Evolutionary conservation across 768 basidiomycete genomes (phyloP), one percentile per base, ranked within the genome.

Genomic region (Leccinum imitatum): DNA sequence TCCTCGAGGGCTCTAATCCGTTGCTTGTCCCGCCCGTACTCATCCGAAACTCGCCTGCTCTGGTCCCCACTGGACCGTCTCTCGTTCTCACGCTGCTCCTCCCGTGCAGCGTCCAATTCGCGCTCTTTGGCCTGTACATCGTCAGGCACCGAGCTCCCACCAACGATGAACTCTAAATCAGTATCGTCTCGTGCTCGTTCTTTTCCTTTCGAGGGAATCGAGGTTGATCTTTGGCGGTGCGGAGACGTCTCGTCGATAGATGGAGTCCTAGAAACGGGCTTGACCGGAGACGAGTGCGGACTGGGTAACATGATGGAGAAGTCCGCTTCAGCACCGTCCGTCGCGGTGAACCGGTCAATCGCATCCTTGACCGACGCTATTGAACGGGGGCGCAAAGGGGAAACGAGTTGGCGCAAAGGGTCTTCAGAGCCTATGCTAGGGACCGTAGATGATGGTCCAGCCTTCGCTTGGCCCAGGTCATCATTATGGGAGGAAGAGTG

Each of bases 1-100:
- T 82, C 81, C 65, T 91, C 89, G 5, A 93, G 77, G 59, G 76
- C 73, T 62, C 73, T 77, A 31, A 92, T 91, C 54, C 80, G 79
- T 57, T 3, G 23, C 23, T 23, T 23, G 23, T 23, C 23, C 27
- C 71, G 72, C 15, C 76, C 77, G 31, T 79, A 78, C 63, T 86
- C 87, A 23, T 74, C 72, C 31, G 66, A 61, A 33, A 63, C 63
- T 7, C 63, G 56, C 23, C 61, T 68, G 41, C 57, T 61, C 48
- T 75, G 77, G 23, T 79, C 78, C 15, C 69, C 70, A 56, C 79
- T 77, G 64, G 71, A 71, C 50, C 74, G 72, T 50, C 69, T 70
- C 68, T 82, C 79, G 53, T 79, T 77, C 56, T 74, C 76, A 51
- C 74, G 70, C 39, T 84, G 83, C 59, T 84, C 81, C 64, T 83